These are phyloP conservation scores for Alternaria sp. DNA, from an alignment of 2,329 filamentous ascomycete genomes.

Conservation along the genomic window DNA sequence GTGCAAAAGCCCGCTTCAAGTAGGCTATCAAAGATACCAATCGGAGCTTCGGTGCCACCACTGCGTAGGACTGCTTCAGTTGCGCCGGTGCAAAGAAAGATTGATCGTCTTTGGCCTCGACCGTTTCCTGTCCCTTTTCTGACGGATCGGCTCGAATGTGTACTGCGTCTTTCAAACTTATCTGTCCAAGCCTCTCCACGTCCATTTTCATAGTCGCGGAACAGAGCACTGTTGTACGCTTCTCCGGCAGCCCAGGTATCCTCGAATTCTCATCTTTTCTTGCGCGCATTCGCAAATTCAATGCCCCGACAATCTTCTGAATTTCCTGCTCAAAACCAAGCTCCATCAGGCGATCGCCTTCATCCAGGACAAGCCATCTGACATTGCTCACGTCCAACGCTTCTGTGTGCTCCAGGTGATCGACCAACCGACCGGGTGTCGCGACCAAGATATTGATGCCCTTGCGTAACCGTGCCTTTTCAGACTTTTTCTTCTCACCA, in stretches of 20 bases:
- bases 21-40: slow-evolving; percentile 87
- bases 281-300: slow-evolving; percentile 71
- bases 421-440: slow-evolving; percentile 87
- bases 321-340: slow-evolving; percentile 96
- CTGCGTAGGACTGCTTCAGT: slow-evolving; percentile 88
- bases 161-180: slow-evolving; percentile 91
- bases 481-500: slow-evolving; percentile 78
- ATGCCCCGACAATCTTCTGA: slow-evolving; percentile 81
- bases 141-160: slow-evolving; percentile 77
- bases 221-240: slow-evolving; percentile 87
- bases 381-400: slow-evolving; percentile 88
- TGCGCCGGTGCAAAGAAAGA: slow-evolving; percentile 87
- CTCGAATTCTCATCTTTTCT: slow-evolving; percentile 68
- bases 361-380: slow-evolving; percentile 92
- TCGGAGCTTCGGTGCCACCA: slow-evolving; percentile 88
- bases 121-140: slow-evolving; percentile 61
- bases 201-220: slow-evolving; percentile 99
- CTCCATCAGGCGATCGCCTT: slow-evolving; percentile 98
- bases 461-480: slow-evolving; percentile 93
- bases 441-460: slow-evolving; percentile 96
- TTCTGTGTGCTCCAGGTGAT: slow-evolving; percentile 93
- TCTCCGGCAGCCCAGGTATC: slow-evolving; percentile 72
- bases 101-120: slow-evolving; percentile 57
- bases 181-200: slow-evolving; percentile 91
- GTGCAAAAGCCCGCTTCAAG: slow-evolving; percentile 85